These are phyloP conservation scores for Entamoeba histolytica DNA, from an alignment of 208 protist genomes.

Conservation along the genomic window DNA sequence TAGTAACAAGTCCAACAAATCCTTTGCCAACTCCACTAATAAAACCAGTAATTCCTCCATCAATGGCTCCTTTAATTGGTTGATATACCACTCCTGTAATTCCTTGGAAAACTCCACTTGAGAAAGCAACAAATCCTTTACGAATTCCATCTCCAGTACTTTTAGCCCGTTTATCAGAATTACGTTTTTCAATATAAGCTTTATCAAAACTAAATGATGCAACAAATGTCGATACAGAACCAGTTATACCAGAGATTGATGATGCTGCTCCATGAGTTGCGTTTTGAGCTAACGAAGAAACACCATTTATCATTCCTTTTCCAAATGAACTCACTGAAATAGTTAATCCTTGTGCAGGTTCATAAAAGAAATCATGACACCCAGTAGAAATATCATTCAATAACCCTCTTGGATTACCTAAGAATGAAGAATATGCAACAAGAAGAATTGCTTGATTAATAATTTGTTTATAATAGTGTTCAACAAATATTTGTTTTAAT, in stretches of 20 bases:
- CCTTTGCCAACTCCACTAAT: neutral
- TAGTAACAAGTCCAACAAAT: neutral
- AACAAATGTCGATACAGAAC: neutral
- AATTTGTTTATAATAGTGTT: neutral
- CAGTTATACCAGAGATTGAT: neutral
- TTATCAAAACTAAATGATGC: neutral
- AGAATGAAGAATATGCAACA: neutral
- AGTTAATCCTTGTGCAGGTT: conserved; percentile 7
- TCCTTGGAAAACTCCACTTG: neutral
- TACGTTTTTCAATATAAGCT: neutral
- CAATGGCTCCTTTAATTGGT: neutral
- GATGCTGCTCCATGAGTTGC: neutral
- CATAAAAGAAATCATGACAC: conserved; percentile 13
- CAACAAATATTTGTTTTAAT: neutral
- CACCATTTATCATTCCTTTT: neutral
- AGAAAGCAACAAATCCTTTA: neutral
- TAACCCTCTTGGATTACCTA: neutral
- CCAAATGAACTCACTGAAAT: neutral
- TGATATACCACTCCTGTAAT: conserved; percentile 3
- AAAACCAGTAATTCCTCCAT: neutral
- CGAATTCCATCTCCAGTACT: neutral
- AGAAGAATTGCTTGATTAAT: neutral
- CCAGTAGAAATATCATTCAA: neutral
- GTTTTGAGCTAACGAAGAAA: neutral
- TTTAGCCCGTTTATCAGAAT: neutral